Evolutionary conservation across 768 basidiomycete species (phyloP).

Genomic region (Leccinum truebloodii): DNA sequence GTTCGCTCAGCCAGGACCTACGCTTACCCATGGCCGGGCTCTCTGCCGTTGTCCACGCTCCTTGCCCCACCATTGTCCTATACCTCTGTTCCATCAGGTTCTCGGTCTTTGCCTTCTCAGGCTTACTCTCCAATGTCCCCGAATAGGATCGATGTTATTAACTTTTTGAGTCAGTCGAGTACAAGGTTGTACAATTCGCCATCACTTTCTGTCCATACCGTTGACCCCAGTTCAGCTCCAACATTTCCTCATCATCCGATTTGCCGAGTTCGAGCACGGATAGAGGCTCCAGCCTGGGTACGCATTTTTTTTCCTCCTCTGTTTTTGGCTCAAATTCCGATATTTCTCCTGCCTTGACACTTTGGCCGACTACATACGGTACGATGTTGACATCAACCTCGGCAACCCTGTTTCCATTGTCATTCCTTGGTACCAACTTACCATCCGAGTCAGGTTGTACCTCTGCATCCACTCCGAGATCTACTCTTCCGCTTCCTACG

Average conservation of each 20-base stretch:
- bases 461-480: neutral
- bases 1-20: constrained; percentile 4
- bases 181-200: constrained; percentile 13
- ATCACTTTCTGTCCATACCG: neutral
- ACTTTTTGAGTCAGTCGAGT: constrained; percentile 1
- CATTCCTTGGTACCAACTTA: neutral
- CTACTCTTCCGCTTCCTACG: neutral
- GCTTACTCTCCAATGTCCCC: neutral
- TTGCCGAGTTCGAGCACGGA: constrained; percentile 2
- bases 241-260: neutral
- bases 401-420: neutral
- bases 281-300: constrained; percentile 20
- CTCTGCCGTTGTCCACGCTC: constrained; percentile 23
- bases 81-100: neutral
- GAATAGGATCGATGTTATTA: neutral
- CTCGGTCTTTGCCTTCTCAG: constrained; percentile 2
- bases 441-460: constrained; percentile 3
- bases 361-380: neutral
- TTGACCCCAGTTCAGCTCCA: constrained; percentile 9
- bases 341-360: constrained; percentile 7
- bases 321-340: constrained; percentile 19
- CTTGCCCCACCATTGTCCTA: constrained; percentile 2
- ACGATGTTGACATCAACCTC: too few relatives aligned
- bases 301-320: constrained; percentile 14
- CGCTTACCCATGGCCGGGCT: constrained; percentile 13